These are phyloP conservation scores for Trichoderma sp. DNA, from an alignment of 2,329 filamentous ascomycete species.

Conservation along the genomic window DNA sequence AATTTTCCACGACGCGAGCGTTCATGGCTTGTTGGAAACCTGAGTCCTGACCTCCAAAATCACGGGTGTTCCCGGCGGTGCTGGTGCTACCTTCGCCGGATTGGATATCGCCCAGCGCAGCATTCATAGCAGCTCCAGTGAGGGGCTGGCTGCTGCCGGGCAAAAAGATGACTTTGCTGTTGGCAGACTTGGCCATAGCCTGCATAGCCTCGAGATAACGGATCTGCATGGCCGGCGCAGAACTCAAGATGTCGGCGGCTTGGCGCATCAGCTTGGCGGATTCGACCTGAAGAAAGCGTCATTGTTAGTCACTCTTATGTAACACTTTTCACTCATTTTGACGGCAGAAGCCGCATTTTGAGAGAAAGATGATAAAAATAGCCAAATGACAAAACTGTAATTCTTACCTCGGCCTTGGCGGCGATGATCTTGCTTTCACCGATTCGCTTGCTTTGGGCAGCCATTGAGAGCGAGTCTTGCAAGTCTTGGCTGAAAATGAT, in stretches of 20 bases:
- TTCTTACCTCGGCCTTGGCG: conserved; percentile 76
- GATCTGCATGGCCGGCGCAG: conserved; percentile 96
- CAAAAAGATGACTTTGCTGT: conserved; percentile 86
- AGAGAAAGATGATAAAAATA: not conserved
- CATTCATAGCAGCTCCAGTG: conserved; percentile 45
- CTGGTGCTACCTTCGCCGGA: conserved; percentile 53
- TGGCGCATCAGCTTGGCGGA: conserved; percentile 90
- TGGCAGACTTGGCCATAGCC: conserved; percentile 93
- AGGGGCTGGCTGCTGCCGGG: conserved; percentile 65
- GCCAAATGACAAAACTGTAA: not conserved
- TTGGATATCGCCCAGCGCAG: conserved; percentile 46
- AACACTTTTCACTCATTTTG: not conserved
- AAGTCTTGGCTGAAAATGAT: conserved; percentile 96
- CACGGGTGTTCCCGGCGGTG: conserved; percentile 49
- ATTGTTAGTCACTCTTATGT: conserved; percentile 11
- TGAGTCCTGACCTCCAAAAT: conserved; percentile 57
- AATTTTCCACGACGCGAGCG: conserved; percentile 81
- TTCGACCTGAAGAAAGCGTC: conserved; percentile 64
- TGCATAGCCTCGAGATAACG: conserved; percentile 98
- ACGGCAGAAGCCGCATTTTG: not conserved
- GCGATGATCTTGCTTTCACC: conserved; percentile 98
- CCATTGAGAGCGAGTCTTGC: conserved; percentile 96
- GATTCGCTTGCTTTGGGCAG: conserved; percentile 96
- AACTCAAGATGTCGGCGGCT: conserved; percentile 90
- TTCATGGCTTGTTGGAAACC: conserved; percentile 83